These are phyloP conservation scores for Evernia prunastri DNA, from an alignment of 495 filamentous ascomycete species.

Conservation along the genomic window DNA sequence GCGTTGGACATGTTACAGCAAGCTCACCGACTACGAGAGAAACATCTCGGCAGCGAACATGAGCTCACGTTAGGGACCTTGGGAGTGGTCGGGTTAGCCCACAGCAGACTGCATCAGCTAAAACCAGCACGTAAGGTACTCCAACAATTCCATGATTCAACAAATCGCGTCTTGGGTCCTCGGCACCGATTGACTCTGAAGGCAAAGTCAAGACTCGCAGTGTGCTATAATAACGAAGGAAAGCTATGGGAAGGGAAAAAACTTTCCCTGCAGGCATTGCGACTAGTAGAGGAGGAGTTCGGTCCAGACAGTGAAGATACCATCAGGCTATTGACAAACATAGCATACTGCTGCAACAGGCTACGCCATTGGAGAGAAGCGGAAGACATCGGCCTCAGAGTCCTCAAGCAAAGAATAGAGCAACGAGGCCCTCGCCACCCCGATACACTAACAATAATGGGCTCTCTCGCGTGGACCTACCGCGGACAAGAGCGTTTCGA, in stretches of 20 bases:
- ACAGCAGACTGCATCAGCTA: constrained; percentile 9
- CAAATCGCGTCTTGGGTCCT: constrained; percentile 15
- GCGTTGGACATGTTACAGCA: constrained; percentile 11
- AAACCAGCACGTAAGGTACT: constrained; percentile 13
- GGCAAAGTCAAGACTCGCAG: constrained; percentile 20
- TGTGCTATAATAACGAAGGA: constrained; percentile 5
- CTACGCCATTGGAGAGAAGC: constrained; percentile 25
- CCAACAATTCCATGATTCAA: constrained; percentile 5
- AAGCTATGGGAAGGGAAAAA: constrained; percentile 13
- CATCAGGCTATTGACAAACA: constrained; percentile 13
- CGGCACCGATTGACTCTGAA: constrained; percentile 17
- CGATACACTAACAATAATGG: constrained; percentile 30
- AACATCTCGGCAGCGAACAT: constrained; percentile 19
- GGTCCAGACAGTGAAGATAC: constrained; percentile 17
- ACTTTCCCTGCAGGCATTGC: constrained; percentile 13
- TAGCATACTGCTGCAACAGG: constrained; percentile 10
- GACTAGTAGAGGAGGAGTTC: constrained; percentile 13
- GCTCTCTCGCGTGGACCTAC: constrained; percentile 27
- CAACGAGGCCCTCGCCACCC: constrained; percentile 29
- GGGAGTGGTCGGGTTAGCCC: constrained; percentile 13
- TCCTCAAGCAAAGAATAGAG: constrained; percentile 19
- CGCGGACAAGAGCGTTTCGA: constrained; percentile 27
- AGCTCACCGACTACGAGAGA: constrained; percentile 14
- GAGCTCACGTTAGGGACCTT: constrained; percentile 17
- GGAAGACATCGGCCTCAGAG: constrained; percentile 19